These are phyloP conservation scores for Colletotrichum paranaense DNA, from an alignment of 2,329 filamentous ascomycete genomes.

Conservation along the genomic window DNA sequence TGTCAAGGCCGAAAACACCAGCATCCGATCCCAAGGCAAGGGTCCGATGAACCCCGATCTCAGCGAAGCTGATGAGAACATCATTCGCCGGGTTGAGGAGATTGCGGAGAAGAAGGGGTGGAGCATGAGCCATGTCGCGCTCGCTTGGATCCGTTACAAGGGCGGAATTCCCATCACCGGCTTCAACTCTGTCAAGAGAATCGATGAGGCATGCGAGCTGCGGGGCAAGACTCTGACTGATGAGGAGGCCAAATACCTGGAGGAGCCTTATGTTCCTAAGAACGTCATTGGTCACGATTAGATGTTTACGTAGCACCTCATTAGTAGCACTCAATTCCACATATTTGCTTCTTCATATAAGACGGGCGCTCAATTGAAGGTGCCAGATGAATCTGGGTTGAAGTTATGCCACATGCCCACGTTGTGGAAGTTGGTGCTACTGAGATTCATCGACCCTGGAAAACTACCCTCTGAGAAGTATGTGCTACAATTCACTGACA, in stretches of 20 bases:
- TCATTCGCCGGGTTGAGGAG: constrained; percentile 31
- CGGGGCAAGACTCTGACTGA: constrained; percentile 21
- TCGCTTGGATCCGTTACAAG: constrained; percentile 28
- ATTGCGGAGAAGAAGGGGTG: constrained; percentile 28
- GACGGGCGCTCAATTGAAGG: neutral
- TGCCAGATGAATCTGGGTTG: neutral
- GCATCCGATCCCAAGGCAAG: constrained; percentile 1
- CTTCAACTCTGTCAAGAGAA: constrained; percentile 25
- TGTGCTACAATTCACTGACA: neutral
- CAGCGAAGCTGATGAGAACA: constrained; percentile 14
- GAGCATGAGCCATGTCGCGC: constrained; percentile 33
- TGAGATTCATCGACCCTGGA: neutral
- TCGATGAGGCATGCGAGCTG: constrained; percentile 29
- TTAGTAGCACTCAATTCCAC: neutral
- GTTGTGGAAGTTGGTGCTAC: neutral
- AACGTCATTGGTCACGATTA: constrained; percentile 41
- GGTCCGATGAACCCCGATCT: neutral
- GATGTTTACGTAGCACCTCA: neutral
- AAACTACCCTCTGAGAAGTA: neutral
- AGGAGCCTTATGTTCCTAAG: constrained; percentile 29
- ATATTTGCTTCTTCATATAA: neutral
- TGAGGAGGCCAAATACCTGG: constrained; percentile 25
- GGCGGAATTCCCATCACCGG: constrained; percentile 30
- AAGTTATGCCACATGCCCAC: neutral
- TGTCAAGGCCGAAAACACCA: neutral